Conservation (phyloP, 495 filamentous ascomycete species). For the Podospora conica region DNA sequence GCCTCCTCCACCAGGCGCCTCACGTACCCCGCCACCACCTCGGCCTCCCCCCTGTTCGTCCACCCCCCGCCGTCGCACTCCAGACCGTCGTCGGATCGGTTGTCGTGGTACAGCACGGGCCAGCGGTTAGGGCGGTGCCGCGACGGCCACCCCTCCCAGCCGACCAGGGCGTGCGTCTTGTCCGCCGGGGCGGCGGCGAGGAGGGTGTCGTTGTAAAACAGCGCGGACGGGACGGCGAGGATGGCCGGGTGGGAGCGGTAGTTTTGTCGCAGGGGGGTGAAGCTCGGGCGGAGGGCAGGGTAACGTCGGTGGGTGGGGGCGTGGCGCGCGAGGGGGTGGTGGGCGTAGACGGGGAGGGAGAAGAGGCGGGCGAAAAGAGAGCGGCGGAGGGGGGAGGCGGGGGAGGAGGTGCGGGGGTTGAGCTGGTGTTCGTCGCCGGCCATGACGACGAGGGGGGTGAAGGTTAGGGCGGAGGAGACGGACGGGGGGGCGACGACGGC, state of each 20-base stretch:
- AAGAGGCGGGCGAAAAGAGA: conserved; percentile 51
- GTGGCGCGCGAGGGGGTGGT: conserved; percentile 44
- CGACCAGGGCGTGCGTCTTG: conserved; percentile 28
- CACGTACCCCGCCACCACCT: conserved; percentile 40
- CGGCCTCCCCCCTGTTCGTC: conserved; percentile 46
- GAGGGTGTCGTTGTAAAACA: conserved; percentile 52
- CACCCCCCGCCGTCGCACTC: conserved; percentile 49
- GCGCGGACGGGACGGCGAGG: conserved; percentile 43
- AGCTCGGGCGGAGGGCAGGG: conserved; percentile 39
- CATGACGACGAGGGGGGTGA: conserved; percentile 46
- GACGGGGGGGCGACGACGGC: conserved; percentile 45
- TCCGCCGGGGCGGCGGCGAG: conserved; percentile 35
- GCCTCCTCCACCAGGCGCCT: conserved; percentile 29
- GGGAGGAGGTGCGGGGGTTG: conserved; percentile 42
- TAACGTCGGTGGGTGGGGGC: conserved; percentile 1
- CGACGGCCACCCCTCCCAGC: conserved; percentile 43
- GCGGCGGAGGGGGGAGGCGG: conserved; percentile 32
- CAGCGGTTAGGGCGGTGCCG: conserved; percentile 26
- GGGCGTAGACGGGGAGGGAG: conserved; percentile 36
- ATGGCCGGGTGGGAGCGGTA: conserved; percentile 55
- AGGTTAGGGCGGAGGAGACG: conserved; percentile 18
- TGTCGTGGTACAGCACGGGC: conserved; percentile 47
- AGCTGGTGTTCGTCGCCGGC: conserved; percentile 53
- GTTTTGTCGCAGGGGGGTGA: conserved; percentile 52
- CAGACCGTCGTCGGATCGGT: conserved; percentile 41